A percentile compares a stretch with the other conserved stretches of the same genome.
These are phyloP conservation scores for Elongisporangium undulatum DNA, from an alignment of 352 stramenopile genomes.

Conservation along the genomic window DNA sequence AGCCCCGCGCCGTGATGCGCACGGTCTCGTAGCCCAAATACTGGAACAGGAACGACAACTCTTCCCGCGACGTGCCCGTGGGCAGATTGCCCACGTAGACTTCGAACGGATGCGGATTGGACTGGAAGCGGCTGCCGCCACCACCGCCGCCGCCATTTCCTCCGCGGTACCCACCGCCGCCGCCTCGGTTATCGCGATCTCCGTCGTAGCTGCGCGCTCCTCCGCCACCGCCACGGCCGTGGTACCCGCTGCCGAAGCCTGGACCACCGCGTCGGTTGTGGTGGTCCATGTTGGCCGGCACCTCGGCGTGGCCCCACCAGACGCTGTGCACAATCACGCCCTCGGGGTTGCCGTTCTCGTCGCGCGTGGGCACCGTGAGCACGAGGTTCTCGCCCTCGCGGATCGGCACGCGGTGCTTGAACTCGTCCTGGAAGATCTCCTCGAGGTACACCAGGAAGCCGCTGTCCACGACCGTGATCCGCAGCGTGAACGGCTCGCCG, in stretches of 20 bases:
- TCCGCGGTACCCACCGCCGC: slow-evolving; percentile 20
- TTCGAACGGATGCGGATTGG: slow-evolving; percentile 62
- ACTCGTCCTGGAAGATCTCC: slow-evolving; percentile 80
- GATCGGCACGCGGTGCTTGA: slow-evolving; percentile 81
- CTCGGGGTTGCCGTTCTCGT: slow-evolving; percentile 72
- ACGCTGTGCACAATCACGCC: slow-evolving; percentile 74
- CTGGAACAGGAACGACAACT: slow-evolving; percentile 78
- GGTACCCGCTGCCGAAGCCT: slow-evolving; percentile 26
- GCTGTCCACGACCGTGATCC: slow-evolving; percentile 61
- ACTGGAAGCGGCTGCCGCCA: slow-evolving; percentile 34
- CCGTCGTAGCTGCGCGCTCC: slow-evolving; percentile 27
- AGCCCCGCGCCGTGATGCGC: slow-evolving; percentile 77
- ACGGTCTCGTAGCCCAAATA: slow-evolving; percentile 80
- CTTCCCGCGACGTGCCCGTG: slow-evolving; percentile 69
- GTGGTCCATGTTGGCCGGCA: slow-evolving; percentile 59
- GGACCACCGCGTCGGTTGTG: slow-evolving; percentile 27
- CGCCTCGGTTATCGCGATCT: slow-evolving; percentile 22
- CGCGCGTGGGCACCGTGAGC: slow-evolving; percentile 63
- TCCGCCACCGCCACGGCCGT: slow-evolving; percentile 9
- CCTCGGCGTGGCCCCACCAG: slow-evolving; percentile 80
- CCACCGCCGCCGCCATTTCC: slow-evolving; percentile 20
- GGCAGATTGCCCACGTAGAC: slow-evolving; percentile 85
- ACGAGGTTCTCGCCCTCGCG: slow-evolving; percentile 79
- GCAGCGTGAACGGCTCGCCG: slow-evolving; percentile 72
- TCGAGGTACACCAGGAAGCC: slow-evolving; percentile 78